Evolutionary conservation across 495 filamentous ascomycete species (phyloP), one percentile per base, ranked within the genome.

Genomic region (Penicillium alfredii): DNA sequence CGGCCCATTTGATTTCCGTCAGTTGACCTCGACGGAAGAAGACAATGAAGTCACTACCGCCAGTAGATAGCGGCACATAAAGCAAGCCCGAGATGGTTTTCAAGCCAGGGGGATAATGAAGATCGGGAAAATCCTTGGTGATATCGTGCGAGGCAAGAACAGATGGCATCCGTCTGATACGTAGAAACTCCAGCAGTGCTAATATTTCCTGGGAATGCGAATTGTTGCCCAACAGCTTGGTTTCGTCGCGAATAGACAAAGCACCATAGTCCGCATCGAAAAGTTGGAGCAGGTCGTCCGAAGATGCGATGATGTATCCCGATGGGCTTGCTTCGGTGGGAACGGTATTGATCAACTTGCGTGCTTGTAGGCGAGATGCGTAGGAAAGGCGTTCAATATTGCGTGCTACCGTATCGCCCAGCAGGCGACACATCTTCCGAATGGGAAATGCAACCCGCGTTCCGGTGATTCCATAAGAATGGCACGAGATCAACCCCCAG

Each of bases 391-490:
- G 76, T 53, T 95, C 89, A 22, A 97, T 87, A 45, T 93, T 95
- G 31, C 84, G 68, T 2, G 88, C 92, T 3, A 86, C 85, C 0
- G 77, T 84, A 44, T 97, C 90, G 3, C 89, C 86, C 16, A 97
- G 74, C 10, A 95, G 63, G n/a, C 87, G 77, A 54, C 90, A 96
- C 82, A 97, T 88, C 60, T 93, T 94, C 9, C 89, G 75, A 25
- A 94, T 84, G 0, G 88, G 88, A 49, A 95, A 95, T 0, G 85
- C 82, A 2, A 96, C 88, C 21, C 90, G 72, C 87, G 92, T 94
- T 2, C 87, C 86, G 11, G 72, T 68, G 0, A 80, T 76, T 80
- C 60, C 87, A 52, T 95, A 93, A 1, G 80, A 76, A 54, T 97
- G 89, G 38, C 87, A 96, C 2, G 87, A 76, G 12, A 96, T 86